Evolutionary conservation across 768 basidiomycete species (phyloP).

Genomic region (Termitomyces sp.): DNA sequence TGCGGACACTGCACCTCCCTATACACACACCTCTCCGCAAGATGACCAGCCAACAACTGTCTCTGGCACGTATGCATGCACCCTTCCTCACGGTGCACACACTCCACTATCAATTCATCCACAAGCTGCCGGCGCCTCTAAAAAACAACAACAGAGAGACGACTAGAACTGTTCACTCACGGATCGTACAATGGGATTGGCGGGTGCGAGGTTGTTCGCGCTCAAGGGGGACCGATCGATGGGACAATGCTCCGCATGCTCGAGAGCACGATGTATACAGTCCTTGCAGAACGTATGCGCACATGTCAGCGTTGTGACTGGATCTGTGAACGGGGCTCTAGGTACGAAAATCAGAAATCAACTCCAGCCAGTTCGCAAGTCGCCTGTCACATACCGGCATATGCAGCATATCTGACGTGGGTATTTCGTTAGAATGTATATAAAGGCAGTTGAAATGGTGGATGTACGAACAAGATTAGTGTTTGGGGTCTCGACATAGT

Average conservation of each 20-base stretch:
- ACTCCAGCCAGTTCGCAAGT: background rate
- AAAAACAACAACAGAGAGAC: background rate
- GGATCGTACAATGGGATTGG: conserved; percentile 74
- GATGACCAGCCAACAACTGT: conserved; percentile 58
- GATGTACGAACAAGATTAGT: conserved; percentile 54
- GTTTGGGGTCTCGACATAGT: conserved; percentile 61
- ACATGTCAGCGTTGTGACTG: conserved; percentile 70
- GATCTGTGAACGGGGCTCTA: conserved; percentile 75
- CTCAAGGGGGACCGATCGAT: conserved; percentile 73
- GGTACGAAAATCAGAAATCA: background rate
- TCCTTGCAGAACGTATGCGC: conserved; percentile 85
- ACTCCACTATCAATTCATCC: conserved; percentile 77
- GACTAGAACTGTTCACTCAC: conserved; percentile 35
- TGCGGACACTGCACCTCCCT: conserved; percentile 49
- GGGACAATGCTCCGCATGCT: conserved; percentile 71
- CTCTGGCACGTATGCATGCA: conserved; percentile 65
- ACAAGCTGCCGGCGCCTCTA: conserved; percentile 56
- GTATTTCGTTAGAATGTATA: background rate
- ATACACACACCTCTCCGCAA: conserved; percentile 59
- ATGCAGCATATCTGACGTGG: conserved; percentile 68
- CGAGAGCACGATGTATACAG: conserved; percentile 71
- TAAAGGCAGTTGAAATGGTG: background rate
- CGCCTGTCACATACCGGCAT: conserved; percentile 49
- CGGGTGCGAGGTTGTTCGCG: conserved; percentile 54
- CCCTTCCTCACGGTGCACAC: conserved; percentile 55